phyloP scores from a whole-genome alignment of 768 basidiomycete genomes.

The Phylloporus rhodoxanthus region DNA sequence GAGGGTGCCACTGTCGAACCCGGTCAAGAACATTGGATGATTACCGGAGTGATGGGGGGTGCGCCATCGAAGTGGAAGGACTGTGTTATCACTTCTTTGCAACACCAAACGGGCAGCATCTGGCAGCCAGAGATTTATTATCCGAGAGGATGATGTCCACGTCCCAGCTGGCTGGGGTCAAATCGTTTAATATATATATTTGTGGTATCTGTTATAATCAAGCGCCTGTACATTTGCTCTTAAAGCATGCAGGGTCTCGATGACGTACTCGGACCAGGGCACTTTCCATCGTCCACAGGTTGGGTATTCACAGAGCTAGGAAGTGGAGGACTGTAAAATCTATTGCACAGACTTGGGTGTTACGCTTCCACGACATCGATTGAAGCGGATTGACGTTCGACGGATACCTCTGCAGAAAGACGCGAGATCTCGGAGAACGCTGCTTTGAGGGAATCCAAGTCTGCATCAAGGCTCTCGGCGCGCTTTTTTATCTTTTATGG shows the following conservation, averaged over 20 bases:
- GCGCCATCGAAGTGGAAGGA: slow-evolving; percentile 24
- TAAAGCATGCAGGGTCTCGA: slow-evolving; percentile 1
- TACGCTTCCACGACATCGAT: not conserved
- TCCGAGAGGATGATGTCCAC: slow-evolving; percentile 9
- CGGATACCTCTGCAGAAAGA: slow-evolving; percentile 60
- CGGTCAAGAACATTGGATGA: slow-evolving; percentile 36
- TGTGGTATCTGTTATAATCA: slow-evolving; percentile 6
- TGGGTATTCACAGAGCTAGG: not conserved
- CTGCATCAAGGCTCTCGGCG: slow-evolving; percentile 78
- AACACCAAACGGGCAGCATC: slow-evolving; percentile 36
- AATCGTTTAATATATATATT: slow-evolving; percentile 6
- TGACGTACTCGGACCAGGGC: slow-evolving; percentile 2
- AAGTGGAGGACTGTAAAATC: not conserved
- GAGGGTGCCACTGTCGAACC: slow-evolving; percentile 27
- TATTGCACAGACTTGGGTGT: not conserved
- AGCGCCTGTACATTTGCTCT: slow-evolving; percentile 9
- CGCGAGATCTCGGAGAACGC: slow-evolving; percentile 87
- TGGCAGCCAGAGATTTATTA: slow-evolving; percentile 43
- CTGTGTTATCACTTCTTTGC: slow-evolving; percentile 35
- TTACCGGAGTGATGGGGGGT: slow-evolving; percentile 22
- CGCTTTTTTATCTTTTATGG: slow-evolving; percentile 74
- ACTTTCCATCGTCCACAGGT: not conserved
- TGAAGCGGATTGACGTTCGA: slow-evolving; percentile 32
- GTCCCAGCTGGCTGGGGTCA: not conserved
- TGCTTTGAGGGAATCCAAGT: slow-evolving; percentile 72